These are phyloP conservation scores for Ceratocystis papillata DNA, from an alignment of 2,329 filamentous ascomycete genomes.

Conservation along the genomic window DNA sequence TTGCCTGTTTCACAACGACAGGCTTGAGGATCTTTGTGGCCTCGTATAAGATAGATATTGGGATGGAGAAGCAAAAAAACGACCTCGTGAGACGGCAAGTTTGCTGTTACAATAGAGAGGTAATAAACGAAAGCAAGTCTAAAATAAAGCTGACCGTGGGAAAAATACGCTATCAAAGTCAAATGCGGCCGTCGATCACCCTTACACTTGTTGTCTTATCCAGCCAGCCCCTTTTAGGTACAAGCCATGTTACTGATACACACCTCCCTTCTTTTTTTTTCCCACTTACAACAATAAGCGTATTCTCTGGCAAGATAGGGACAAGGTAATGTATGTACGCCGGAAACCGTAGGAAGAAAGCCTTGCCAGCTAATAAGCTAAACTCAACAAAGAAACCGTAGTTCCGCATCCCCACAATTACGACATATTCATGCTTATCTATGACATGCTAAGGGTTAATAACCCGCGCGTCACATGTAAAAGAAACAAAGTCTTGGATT, in stretches of 20 bases:
- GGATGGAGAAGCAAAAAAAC: neutral
- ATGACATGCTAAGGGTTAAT: neutral
- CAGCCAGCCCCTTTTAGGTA: neutral
- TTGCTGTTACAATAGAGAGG: neutral
- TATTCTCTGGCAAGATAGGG: too few relatives aligned
- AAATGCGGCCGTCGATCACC: neutral
- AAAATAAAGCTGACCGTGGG: neutral
- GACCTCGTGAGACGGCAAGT: neutral
- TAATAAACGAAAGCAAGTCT: neutral
- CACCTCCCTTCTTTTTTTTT: neutral
- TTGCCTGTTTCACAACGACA: neutral
- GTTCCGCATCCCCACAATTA: neutral
- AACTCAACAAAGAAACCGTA: too few relatives aligned
- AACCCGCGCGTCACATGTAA: neutral
- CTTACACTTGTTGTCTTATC: neutral
- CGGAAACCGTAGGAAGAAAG: conserved; percentile 13
- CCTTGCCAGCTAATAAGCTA: neutral
- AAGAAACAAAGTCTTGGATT: too few relatives aligned
- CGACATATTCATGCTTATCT: neutral
- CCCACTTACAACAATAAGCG: neutral
- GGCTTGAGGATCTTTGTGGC: neutral
- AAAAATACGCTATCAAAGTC: neutral
- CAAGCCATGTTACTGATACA: too few relatives aligned
- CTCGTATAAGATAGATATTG: neutral
- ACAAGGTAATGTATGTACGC: neutral